phyloP scores from a whole-genome alignment of 78 protist species.

The Planoprotostelium fungivorum region DNA sequence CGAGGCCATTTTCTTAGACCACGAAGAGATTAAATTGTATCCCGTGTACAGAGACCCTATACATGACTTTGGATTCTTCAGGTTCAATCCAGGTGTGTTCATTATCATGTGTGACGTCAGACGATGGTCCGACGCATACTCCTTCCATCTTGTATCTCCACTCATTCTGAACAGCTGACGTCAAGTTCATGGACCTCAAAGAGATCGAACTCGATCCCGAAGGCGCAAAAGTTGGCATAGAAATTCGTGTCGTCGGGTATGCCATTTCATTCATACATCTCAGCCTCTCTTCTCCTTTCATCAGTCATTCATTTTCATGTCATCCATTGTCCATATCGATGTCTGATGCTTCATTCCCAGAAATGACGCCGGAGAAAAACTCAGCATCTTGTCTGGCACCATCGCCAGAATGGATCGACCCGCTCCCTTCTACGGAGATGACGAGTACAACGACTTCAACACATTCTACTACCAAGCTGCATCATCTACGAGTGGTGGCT shows the following conservation, averaged over 20 bases:
- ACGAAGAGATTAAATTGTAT: slow-evolving; percentile 21
- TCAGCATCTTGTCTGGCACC: slow-evolving; percentile 48
- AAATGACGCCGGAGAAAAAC: slow-evolving; percentile 61
- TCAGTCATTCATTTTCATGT: background rate
- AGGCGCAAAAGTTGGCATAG: slow-evolving; percentile 33
- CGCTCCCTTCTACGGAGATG: slow-evolving; percentile 27
- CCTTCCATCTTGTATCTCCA: no score
- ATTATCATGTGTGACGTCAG: background rate
- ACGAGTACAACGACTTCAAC: slow-evolving; percentile 50
- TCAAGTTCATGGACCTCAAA: slow-evolving; percentile 16
- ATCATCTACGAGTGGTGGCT: slow-evolving; percentile 35
- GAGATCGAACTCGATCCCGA: slow-evolving; percentile 34
- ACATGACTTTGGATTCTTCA: slow-evolving; percentile 43
- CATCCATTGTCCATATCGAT: background rate
- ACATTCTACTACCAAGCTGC: slow-evolving; percentile 58
- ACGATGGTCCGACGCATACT: background rate
- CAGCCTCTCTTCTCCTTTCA: background rate
- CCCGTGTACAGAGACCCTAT: slow-evolving; percentile 41
- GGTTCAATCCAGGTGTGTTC: background rate
- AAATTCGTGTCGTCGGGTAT: slow-evolving; percentile 44
- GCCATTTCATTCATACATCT: background rate
- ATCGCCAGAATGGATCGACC: slow-evolving; percentile 52
- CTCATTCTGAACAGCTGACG: no score
- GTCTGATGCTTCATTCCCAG: background rate
- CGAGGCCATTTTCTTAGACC: slow-evolving; percentile 18